Evolutionary conservation across 2,329 filamentous ascomycete species (phyloP), one percentile per base, ranked within the genome.

Genomic region (Colletotrichum salicis): DNA sequence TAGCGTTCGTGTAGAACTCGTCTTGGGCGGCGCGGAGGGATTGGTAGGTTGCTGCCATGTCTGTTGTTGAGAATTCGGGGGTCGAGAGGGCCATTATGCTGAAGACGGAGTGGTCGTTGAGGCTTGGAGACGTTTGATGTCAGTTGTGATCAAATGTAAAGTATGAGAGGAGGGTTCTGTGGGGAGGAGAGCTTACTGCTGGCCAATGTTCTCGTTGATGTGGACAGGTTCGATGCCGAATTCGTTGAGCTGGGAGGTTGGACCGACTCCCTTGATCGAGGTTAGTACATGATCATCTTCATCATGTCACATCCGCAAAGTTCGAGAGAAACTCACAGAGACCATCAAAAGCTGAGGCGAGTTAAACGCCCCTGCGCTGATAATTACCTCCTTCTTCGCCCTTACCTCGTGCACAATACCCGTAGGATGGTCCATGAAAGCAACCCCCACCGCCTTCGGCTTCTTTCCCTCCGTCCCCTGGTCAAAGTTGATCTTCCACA

Each of bases 101-200:
- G 70, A 77, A 78, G 27, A 78, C 75, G 37, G 74, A 77, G 72
- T 78, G 77, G 37, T 78, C 77, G 60, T 76, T 77, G 13, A 78
- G 73, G 37, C 76, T 27, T 27, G 4, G 27, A 27, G 27, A 27
- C 2, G 27, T 4, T 27, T 27, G 27, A 27, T 27, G 27, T 27
- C 27, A 27, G 27, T 27, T 27, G 27, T 27, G 27, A 27, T 27
- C 27, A 27, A 27, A 27, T 27, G 27, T 27, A 27, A 4, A 27
- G 27, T 27, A 27, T 27, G 27, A 27, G 4, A 27, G 4, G 27
- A 27, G 27, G 27, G 27, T 2, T 27, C 27, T 27, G 27, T 27
- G 4, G 27, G 27, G 4, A 27, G 27, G 27, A 27, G 27, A 27
- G 27, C 74, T 45, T 72, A 76, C 75, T 77, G 74, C 59, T 76